Evolutionary conservation across 306 rosid species (phyloP).

Genomic region (Bauhinia variegata): DNA sequence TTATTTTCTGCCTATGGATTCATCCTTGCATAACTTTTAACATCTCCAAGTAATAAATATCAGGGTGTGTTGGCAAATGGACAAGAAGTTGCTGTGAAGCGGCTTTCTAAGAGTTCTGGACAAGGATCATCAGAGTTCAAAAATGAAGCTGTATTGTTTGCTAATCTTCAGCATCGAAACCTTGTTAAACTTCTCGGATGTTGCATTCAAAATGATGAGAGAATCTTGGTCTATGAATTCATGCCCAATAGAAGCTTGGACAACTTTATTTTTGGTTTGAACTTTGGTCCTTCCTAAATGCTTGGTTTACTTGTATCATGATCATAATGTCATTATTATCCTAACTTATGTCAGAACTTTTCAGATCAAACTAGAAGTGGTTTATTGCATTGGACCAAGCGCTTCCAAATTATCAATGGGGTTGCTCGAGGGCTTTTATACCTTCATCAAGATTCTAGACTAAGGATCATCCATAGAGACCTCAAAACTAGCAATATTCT

Average conservation of each 20-base stretch:
- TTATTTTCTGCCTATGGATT: neutral
- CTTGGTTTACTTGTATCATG: neutral
- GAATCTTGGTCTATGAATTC: slow-evolving; percentile 22
- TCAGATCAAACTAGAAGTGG: neutral
- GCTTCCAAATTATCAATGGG: slow-evolving; percentile 39
- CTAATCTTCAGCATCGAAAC: slow-evolving; percentile 30
- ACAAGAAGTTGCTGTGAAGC: slow-evolving; percentile 32
- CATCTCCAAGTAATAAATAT: too few relatives aligned
- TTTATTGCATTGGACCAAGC: slow-evolving; percentile 28
- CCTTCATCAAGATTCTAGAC: slow-evolving; percentile 43
- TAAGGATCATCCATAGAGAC: slow-evolving; percentile 45
- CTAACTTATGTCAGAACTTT: neutral
- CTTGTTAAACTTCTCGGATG: slow-evolving; percentile 32
- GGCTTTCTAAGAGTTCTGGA: slow-evolving; percentile 28
- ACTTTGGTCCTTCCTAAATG: too few relatives aligned
- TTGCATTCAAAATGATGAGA: slow-evolving; percentile 26
- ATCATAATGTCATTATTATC: neutral
- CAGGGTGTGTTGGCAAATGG: slow-evolving; percentile 24
- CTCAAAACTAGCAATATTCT: slow-evolving; percentile 43
- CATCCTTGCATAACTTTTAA: too few relatives aligned
- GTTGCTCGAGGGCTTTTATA: slow-evolving; percentile 42
- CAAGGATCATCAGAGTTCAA: slow-evolving; percentile 38
- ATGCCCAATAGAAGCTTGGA: slow-evolving; percentile 30
- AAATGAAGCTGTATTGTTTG: slow-evolving; percentile 30
- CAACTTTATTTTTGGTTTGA: slow-evolving; percentile 15